Evolutionary conservation across 2,329 filamentous ascomycete species (phyloP).

Genomic region (Hymenoscyphus linearis): DNA sequence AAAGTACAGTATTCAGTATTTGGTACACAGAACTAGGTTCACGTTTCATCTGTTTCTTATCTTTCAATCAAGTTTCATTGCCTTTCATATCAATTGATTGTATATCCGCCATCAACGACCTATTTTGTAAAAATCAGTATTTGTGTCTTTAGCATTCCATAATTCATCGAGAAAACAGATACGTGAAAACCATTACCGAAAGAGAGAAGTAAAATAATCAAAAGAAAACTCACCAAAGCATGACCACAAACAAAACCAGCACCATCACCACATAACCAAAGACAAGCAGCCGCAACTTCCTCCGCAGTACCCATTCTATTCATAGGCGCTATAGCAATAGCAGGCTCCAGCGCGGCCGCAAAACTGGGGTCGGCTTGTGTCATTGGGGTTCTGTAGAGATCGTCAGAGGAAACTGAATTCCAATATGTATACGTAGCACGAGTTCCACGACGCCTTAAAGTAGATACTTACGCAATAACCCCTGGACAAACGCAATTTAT

Average conservation of each 20-base stretch:
- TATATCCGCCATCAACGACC: no score
- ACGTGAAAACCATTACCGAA: neutral
- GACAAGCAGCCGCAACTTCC: conserved; percentile 42
- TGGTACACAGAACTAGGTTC: no score
- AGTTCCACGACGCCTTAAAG: no score
- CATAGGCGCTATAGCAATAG: conserved; percentile 35
- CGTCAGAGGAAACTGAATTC: neutral
- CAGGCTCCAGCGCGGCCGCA: conserved; percentile 25
- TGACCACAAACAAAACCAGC: conserved; percentile 42
- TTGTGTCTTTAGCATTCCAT: no score
- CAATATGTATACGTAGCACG: no score
- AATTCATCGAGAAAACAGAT: no score
- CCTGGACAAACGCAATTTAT: conserved; percentile 44
- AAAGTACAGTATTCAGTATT: no score
- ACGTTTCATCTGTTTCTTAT: no score
- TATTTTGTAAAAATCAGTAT: no score
- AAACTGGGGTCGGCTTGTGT: conserved; percentile 34
- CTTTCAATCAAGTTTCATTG: no score
- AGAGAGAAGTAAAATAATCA: neutral
- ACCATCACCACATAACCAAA: conserved; percentile 41
- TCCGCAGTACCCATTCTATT: conserved; percentile 39
- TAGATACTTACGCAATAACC: conserved; percentile 35
- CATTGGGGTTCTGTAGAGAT: conserved; percentile 35
- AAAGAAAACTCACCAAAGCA: conserved; percentile 31
- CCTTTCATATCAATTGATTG: no score